These are phyloP conservation scores for Tuctoria greenei DNA, from an alignment of 176 grass and related monocot genomes.

Conservation along the genomic window DNA sequence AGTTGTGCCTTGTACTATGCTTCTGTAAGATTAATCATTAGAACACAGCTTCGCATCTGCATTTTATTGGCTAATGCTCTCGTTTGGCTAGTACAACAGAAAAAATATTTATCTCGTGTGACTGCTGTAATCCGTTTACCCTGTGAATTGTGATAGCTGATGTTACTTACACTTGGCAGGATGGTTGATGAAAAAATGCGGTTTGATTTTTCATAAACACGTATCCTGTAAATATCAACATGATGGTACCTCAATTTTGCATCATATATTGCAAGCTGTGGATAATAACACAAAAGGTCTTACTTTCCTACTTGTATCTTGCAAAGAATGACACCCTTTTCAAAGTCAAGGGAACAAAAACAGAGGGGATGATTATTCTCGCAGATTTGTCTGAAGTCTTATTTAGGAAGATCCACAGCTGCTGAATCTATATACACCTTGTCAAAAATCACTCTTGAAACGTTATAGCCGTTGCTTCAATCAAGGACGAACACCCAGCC, in stretches of 20 bases:
- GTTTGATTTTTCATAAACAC: neutral
- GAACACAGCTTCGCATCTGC: conserved; percentile 6
- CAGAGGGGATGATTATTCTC: neutral
- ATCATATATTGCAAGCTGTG: neutral
- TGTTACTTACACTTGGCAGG: neutral
- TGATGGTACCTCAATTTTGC: neutral
- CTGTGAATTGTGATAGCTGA: neutral
- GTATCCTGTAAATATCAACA: neutral
- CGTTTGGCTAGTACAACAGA: neutral
- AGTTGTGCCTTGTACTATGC: conserved; percentile 26
- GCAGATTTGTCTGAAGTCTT: neutral
- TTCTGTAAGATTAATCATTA: conserved; percentile 36
- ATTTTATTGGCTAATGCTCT: conserved; percentile 8
- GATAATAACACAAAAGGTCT: neutral
- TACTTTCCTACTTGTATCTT: neutral
- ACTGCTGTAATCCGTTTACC: neutral
- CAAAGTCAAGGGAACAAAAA: neutral
- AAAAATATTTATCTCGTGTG: neutral
- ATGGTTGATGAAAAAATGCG: neutral
- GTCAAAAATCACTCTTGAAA: neutral
- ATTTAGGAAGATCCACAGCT: conserved; percentile 20
- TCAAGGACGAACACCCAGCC: neutral
- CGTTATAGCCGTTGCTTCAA: neutral
- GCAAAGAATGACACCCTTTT: neutral
- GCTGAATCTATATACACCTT: neutral